Evolutionary conservation across 352 stramenopile genomes (phyloP).

Genomic region (Thalassiosira livingstoniorum): DNA sequence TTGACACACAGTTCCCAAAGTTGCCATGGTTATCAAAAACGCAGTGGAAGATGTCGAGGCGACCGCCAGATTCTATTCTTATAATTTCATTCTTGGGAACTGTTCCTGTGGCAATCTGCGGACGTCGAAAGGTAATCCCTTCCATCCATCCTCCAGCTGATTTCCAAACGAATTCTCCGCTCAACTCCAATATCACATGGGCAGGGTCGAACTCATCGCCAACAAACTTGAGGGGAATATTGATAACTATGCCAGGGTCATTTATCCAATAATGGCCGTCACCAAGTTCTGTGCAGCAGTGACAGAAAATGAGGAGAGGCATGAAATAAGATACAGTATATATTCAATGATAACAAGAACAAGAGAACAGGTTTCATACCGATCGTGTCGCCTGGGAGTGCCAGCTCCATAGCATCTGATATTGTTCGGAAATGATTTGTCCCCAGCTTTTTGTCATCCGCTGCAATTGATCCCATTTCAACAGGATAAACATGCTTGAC

Average conservation of each 20-base stretch:
- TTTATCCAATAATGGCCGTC: conserved; percentile 89
- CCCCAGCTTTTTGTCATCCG: conserved; percentile 77
- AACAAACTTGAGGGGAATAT: conserved; percentile 83
- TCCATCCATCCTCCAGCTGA: conserved; percentile 77
- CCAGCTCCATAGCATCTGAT: conserved; percentile 81
- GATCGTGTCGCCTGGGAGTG: conserved; percentile 87
- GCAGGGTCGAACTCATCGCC: conserved; percentile 86
- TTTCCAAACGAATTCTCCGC: conserved; percentile 82
- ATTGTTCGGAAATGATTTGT: conserved; percentile 84
- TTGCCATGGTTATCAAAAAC: conserved; percentile 79
- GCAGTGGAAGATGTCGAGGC: conserved; percentile 73
- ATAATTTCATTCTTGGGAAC: conserved; percentile 61
- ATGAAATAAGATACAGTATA: conserved; percentile 14
- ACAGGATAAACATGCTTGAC: conserved; percentile 83
- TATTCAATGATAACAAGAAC: conserved; percentile 2
- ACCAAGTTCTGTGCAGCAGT: conserved; percentile 73
- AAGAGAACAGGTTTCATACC: conserved; percentile 54
- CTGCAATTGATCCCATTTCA: conserved; percentile 77
- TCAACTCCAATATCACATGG: conserved; percentile 88
- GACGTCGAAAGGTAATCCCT: conserved; percentile 81
- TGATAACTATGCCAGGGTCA: conserved; percentile 74
- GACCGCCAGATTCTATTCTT: conserved; percentile 51
- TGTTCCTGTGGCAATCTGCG: conserved; percentile 67
- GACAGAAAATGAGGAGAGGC: conserved; percentile 8
- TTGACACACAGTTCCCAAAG: conserved; percentile 59